Evolutionary conservation across 2,329 filamentous ascomycete genomes (phyloP).

Genomic region (Domatiomyces catenatus): DNA sequence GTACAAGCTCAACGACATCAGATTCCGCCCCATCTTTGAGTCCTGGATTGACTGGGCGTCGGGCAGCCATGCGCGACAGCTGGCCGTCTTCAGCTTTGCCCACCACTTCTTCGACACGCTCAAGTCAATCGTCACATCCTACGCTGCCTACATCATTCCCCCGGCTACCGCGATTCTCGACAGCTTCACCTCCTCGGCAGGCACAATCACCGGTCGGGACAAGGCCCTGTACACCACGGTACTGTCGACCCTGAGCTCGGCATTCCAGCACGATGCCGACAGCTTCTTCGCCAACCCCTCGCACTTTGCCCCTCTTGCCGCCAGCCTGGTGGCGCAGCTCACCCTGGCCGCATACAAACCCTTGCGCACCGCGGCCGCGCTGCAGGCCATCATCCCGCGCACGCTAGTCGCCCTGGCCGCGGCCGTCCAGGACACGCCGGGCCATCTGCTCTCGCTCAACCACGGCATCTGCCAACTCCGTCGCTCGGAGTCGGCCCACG

Average conservation of each 20-base stretch:
- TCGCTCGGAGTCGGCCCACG: constrained; percentile 48
- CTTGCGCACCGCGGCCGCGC: constrained; percentile 38
- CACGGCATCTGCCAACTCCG: constrained; percentile 61
- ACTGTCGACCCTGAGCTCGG: constrained; percentile 2
- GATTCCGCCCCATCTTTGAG: constrained; percentile 82
- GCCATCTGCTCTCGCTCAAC: constrained; percentile 87
- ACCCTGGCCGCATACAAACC: constrained; percentile 26
- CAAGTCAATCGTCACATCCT: constrained; percentile 77
- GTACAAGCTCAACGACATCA: constrained; percentile 87
- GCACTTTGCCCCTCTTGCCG: constrained; percentile 61
- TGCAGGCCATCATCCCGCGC: constrained; percentile 46
- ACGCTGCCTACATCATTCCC: constrained; percentile 72
- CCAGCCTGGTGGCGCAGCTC: constrained; percentile 56
- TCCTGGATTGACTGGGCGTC: constrained; percentile 71
- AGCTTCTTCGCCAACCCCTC: constrained; percentile 41
- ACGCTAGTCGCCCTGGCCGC: constrained; percentile 30
- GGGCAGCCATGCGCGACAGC: constrained; percentile 48
- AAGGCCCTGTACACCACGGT: constrained; percentile 12
- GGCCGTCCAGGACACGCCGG: constrained; percentile 53
- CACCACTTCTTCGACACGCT: constrained; percentile 8
- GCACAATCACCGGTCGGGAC: too few relatives aligned
- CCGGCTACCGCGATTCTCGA: constrained; percentile 51
- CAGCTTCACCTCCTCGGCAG: background rate
- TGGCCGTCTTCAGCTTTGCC: constrained; percentile 27
- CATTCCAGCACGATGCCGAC: constrained; percentile 14